Evolutionary conservation across 345 rosid genomes (phyloP), one percentile per base, ranked within the genome.

Genomic region (Citrus sp.): DNA sequence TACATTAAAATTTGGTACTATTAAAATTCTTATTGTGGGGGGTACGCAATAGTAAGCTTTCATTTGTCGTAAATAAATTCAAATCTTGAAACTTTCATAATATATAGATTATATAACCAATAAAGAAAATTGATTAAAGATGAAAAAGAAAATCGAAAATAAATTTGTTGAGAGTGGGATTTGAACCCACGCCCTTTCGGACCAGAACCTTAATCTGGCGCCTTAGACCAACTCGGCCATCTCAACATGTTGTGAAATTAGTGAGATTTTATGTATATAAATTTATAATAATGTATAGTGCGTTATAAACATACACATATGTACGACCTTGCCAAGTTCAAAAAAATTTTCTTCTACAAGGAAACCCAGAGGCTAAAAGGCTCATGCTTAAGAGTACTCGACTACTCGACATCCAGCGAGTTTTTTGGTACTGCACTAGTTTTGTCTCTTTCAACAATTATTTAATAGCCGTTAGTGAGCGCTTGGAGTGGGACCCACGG

Each of bases 141-240:
- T 38, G 42, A 7, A 38, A 38, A 37, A 37, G 9, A 37, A 32
- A 32, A 32, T 32, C 34, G 5, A 32, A 32, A 32, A 32, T 3
- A 2, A 9, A 12, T 63, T 18, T 74, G 55, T 38, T 61, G n/a
- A 74, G 77, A 74, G 67, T 74, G 67, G 55, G 68, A 74, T 94
- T 96, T 87, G 94, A 92, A 96, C 93, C 98, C 93, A 90, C 94
- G 94, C 91, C 95, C 93, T 92, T 90, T 92, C 98, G 92, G 92
- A 96, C 97, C 93, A 92, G 93, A 92, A 93, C 98, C 99, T 91
- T 92, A 92, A 92, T 91, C 98, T 90, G 90, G 94, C 97, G 93
- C 94, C 95, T 94, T 92, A 90, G 92, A 90, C 97, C 97, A 91
- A 94, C 97, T 91, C 97, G 93, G 97, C 97, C 97, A 91, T 91